Base-by-base conservation (phyloP, 2,329 filamentous ascomycete species). In the Epichloe aotearoae region DNA sequence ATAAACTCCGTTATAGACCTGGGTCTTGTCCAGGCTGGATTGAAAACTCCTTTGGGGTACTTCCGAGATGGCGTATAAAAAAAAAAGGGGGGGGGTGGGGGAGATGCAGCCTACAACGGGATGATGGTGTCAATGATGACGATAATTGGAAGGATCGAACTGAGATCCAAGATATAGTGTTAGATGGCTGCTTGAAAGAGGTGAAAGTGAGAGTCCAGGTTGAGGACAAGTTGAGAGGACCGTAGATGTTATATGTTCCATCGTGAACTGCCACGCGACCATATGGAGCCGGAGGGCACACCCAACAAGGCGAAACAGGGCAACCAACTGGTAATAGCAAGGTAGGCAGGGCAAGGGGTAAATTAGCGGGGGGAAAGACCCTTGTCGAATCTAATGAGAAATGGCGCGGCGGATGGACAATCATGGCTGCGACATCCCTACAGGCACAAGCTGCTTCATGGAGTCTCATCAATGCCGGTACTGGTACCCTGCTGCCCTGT, bases 181-280 rank as follows among this genome's bases (percentile, higher is more conserved):
- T n/a, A 38, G 30, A 40, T 39, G 14, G 44, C 39, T 38, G 48
- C 14, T 39, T 43, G n/a, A 23, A 23, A 15, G 39, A 42, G 6
- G 23, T 12, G 19, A 19, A 17, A 50, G n/a, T 11, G 7, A n/a
- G 36, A 17, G 14, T 3, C n/a, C 23, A 34, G 7, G 10, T 4
- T 3, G n/a, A 19, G 33, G 15, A 50, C 7, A 19, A 11, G 17
- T 19, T 17, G 34, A 44, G 46, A 50, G 49, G 46, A 36, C 38
- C 42, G 40, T n/a, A 49, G 37, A 37, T 46, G 41, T 47, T 53
- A 52, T 51, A 51, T 53, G 52, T 38, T 26, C 42, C 30, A 45
- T 52, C 39, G 49, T 49, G 42, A 52, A 49, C 36, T 37, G 42
- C 44, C 49, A 44, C 40, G 40, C 39, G 41, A 19, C 41, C 30